These are phyloP conservation scores for Agaricus subrufescens DNA, from an alignment of 768 basidiomycete species.

Conservation along the genomic window DNA sequence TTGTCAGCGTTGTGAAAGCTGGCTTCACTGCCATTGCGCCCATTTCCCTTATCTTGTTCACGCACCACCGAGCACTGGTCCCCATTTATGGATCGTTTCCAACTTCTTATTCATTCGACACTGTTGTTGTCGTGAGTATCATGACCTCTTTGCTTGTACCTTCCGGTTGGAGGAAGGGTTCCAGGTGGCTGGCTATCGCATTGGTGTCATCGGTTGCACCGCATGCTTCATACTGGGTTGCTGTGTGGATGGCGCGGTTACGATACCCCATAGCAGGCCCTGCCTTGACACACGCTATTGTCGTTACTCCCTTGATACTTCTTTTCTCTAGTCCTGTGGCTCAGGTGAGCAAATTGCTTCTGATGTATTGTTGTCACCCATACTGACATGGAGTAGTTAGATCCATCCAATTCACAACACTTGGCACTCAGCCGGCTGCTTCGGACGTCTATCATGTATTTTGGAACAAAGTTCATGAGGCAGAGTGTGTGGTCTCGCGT, in stretches of 20 bases:
- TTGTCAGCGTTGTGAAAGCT: background rate
- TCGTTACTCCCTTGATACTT: slow-evolving; percentile 54
- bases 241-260: slow-evolving; percentile 52
- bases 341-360: slow-evolving; percentile 12
- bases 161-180: slow-evolving; percentile 25
- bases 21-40: slow-evolving; percentile 16
- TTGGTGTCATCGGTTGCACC: slow-evolving; percentile 44
- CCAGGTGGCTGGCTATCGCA: slow-evolving; percentile 32
- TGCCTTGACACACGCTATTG: slow-evolving; percentile 48
- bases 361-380: background rate
- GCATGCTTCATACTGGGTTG: slow-evolving; percentile 63
- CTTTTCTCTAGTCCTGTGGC: slow-evolving; percentile 42
- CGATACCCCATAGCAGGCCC: slow-evolving; percentile 53
- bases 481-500: slow-evolving; percentile 26
- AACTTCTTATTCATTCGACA: slow-evolving; percentile 43
- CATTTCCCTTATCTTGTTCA: slow-evolving; percentile 55
- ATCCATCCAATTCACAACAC: background rate
- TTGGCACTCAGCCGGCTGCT: slow-evolving; percentile 15
- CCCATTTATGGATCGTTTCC: slow-evolving; percentile 67
- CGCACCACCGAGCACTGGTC: slow-evolving; percentile 58
- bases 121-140: slow-evolving; percentile 28
- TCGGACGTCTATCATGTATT: slow-evolving; percentile 21
- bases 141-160: slow-evolving; percentile 36
- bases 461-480: slow-evolving; percentile 20
- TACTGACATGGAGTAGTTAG: slow-evolving; percentile 1